Percentiles rank a stretch among this genome's conserved stretches.
Evolutionary conservation across 306 rosid species (phyloP).

Genomic region (Vachellia collinsii): DNA sequence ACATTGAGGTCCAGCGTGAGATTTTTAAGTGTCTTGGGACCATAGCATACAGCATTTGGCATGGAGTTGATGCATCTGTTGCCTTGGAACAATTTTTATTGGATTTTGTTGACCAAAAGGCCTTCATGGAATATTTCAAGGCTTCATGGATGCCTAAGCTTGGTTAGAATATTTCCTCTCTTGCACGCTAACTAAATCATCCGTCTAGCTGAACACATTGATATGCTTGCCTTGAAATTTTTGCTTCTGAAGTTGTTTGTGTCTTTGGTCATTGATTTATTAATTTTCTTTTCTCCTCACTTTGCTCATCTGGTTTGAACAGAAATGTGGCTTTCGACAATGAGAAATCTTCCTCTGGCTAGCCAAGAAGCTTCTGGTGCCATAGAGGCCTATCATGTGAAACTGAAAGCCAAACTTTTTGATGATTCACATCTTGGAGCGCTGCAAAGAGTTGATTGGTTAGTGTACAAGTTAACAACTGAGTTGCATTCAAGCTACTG

Average conservation of each 20-base stretch:
- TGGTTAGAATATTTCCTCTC: slow-evolving; percentile 63
- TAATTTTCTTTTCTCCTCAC: background rate
- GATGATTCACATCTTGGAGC: background rate
- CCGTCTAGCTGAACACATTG: slow-evolving; percentile 1
- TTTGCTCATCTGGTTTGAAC: background rate
- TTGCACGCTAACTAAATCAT: slow-evolving; percentile 6
- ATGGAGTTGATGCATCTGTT: slow-evolving; percentile 50
- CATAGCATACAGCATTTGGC: slow-evolving; percentile 71
- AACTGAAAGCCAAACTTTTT: slow-evolving; percentile 8
- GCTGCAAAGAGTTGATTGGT: slow-evolving; percentile 15
- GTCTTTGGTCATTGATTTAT: background rate
- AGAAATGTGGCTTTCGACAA: slow-evolving; percentile 4
- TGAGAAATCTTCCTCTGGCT: slow-evolving; percentile 5
- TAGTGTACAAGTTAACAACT: slow-evolving; percentile 1
- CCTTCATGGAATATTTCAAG: slow-evolving; percentile 86
- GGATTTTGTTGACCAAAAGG: slow-evolving; percentile 86
- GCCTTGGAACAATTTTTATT: slow-evolving; percentile 64
- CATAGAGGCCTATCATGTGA: slow-evolving; percentile 5
- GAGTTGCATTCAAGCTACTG: slow-evolving; percentile 6
- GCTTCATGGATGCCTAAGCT: slow-evolving; percentile 85
- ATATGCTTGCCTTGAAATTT: background rate
- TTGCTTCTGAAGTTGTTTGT: background rate
- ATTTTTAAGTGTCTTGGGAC: slow-evolving; percentile 78
- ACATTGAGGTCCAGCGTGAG: slow-evolving; percentile 77
- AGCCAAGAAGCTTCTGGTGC: slow-evolving; percentile 12